phyloP scores from a whole-genome alignment of 1,139 yeast genomes.

The Suhomyces choctaworum region DNA sequence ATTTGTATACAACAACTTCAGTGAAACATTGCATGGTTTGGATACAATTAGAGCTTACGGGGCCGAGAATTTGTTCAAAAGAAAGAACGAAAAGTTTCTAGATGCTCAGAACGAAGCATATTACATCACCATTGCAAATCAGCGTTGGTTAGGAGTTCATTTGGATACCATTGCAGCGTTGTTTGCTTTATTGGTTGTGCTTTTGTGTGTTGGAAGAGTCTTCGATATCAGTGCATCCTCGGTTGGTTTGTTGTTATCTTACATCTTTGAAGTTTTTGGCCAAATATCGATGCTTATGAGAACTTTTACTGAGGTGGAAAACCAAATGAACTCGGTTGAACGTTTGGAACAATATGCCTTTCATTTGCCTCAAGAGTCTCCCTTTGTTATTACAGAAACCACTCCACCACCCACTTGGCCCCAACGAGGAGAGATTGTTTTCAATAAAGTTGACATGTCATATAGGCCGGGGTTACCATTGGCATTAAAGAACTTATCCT shows the following conservation, averaged over 20 bases:
- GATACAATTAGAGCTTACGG: slow-evolving; percentile 66
- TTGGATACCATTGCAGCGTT: slow-evolving; percentile 48
- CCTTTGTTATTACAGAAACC: slow-evolving; percentile 43
- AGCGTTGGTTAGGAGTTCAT: slow-evolving; percentile 74
- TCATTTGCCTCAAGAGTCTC: slow-evolving; percentile 40
- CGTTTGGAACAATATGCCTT: slow-evolving; percentile 70
- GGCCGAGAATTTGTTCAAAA: slow-evolving; percentile 49
- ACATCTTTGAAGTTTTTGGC: slow-evolving; percentile 51
- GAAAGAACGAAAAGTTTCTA: slow-evolving; percentile 48
- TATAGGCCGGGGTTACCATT: slow-evolving; percentile 77
- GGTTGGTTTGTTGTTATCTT: slow-evolving; percentile 69
- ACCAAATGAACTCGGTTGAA: slow-evolving; percentile 82
- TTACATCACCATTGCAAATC: slow-evolving; percentile 62
- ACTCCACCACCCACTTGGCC: slow-evolving; percentile 54
- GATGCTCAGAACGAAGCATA: slow-evolving; percentile 73
- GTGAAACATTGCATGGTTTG: slow-evolving; percentile 73
- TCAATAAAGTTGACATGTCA: slow-evolving; percentile 59
- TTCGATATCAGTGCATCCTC: slow-evolving; percentile 64
- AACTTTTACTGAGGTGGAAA: slow-evolving; percentile 68
- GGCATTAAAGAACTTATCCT: slow-evolving; percentile 58
- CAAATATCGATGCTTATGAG: slow-evolving; percentile 48
- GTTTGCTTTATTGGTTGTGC: slow-evolving; percentile 46
- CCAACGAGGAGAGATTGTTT: slow-evolving; percentile 50
- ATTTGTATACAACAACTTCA: slow-evolving; percentile 71
- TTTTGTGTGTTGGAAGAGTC: slow-evolving; percentile 63